Evolutionary conservation across 169 alveolate species (phyloP).

Genomic region (Plasmodium chabaudi): DNA sequence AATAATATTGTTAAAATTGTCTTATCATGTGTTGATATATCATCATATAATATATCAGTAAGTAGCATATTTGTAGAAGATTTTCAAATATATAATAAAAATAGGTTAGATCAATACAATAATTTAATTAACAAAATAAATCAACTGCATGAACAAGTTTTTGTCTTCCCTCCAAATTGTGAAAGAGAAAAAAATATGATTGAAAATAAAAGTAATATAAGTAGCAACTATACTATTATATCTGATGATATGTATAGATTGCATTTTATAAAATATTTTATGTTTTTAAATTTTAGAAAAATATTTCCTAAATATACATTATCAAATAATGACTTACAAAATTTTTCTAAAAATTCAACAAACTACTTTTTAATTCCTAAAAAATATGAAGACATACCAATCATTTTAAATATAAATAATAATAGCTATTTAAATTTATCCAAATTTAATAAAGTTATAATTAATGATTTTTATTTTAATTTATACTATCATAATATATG

Average conservation of each 20-base stretch:
- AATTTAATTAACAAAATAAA: conserved; percentile 25
- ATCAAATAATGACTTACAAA: conserved; percentile 46
- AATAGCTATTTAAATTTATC: conserved; percentile 39
- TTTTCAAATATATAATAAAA: conserved; percentile 28
- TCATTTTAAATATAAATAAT: conserved; percentile 34
- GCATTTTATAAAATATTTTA: conserved; percentile 68
- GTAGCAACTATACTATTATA: neutral
- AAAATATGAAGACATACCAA: conserved; percentile 61
- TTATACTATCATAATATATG: conserved; percentile 10
- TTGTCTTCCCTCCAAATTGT: neutral
- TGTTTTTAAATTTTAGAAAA: conserved; percentile 45
- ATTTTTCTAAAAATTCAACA: conserved; percentile 34
- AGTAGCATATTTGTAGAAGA: conserved; percentile 44
- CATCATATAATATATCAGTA: conserved; percentile 16
- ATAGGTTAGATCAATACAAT: conserved; percentile 22
- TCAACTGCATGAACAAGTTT: conserved; percentile 18
- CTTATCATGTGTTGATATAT: conserved; percentile 46
- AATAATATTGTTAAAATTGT: conserved; percentile 39
- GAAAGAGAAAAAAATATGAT: neutral
- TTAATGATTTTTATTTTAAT: conserved; percentile 64
- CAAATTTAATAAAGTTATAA: conserved; percentile 10
- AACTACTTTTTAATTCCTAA: conserved; percentile 65
- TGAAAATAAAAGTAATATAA: neutral
- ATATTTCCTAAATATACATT: conserved; percentile 54
- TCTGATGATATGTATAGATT: conserved; percentile 44